These are phyloP conservation scores for Skeletonema marinoi DNA, from an alignment of 108 stramenopile genomes.

Conservation along the genomic window DNA sequence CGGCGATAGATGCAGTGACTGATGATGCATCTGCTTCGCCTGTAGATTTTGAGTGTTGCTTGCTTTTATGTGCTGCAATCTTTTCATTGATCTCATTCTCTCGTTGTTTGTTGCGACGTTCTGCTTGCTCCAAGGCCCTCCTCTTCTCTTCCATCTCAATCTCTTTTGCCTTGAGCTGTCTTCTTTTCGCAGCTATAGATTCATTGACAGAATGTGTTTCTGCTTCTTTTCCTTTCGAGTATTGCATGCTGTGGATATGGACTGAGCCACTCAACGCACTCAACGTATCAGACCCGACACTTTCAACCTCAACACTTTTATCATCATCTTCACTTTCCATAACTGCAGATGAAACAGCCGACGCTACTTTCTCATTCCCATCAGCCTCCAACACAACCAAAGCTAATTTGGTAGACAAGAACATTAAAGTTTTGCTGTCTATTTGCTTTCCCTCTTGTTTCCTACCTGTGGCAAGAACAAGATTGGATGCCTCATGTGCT, in stretches of 20 bases:
- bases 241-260: background rate
- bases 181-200: background rate
- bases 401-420: slow-evolving; percentile 24
- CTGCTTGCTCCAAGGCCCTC: background rate
- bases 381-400: slow-evolving; percentile 34
- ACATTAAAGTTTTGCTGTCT: slow-evolving; percentile 11
- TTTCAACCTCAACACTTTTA: background rate
- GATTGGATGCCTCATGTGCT: slow-evolving; percentile 24
- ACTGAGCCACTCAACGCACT: background rate
- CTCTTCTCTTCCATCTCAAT: background rate
- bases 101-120: background rate
- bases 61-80: background rate
- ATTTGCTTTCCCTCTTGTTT: background rate
- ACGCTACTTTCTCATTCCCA: slow-evolving; percentile 26
- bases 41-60: background rate
- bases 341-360: slow-evolving; percentile 28
- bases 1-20: background rate
- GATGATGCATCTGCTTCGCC: background rate
- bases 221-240: background rate
- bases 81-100: background rate
- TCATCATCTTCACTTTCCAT: slow-evolving; percentile 9
- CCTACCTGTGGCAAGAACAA: slow-evolving; percentile 20
- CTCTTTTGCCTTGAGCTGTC: background rate
- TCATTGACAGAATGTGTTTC: background rate
- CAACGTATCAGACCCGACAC: background rate